Evolutionary conservation across 1,139 yeast species (phyloP).

Genomic region (Taphrina flavorubra): DNA sequence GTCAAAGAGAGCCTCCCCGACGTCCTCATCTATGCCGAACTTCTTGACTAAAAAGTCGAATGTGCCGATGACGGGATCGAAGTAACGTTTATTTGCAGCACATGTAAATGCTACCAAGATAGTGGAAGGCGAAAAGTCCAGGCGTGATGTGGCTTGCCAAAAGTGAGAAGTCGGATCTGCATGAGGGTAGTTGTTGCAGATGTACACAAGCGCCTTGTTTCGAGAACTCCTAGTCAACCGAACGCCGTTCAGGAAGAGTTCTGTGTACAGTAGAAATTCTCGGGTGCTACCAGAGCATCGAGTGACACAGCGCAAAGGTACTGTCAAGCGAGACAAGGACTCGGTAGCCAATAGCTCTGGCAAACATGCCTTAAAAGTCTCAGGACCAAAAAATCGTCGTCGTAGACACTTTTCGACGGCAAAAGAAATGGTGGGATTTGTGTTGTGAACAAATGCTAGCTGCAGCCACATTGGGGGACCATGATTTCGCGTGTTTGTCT

Average conservation of each 20-base stretch:
- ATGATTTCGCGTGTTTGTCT: background rate
- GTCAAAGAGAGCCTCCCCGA: constrained; percentile 17
- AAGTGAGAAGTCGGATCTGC: constrained; percentile 2
- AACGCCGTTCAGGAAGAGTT: constrained; percentile 19
- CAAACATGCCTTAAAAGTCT: constrained; percentile 16
- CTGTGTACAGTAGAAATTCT: constrained; percentile 12
- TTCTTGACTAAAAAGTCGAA: constrained; percentile 13
- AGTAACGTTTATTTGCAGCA: constrained; percentile 3
- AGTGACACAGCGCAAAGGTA: constrained; percentile 24
- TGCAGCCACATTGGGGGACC: constrained; percentile 38
- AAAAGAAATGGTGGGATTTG: constrained; percentile 25
- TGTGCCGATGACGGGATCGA: background rate
- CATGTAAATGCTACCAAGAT: constrained; percentile 17
- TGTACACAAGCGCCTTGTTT: constrained; percentile 25
- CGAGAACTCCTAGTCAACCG: constrained; percentile 9
- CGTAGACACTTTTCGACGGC: constrained; percentile 33
- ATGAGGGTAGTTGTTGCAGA: constrained; percentile 8
- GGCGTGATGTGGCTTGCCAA: background rate
- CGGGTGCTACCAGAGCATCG: background rate
- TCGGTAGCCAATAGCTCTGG: background rate
- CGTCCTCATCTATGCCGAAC: constrained; percentile 9
- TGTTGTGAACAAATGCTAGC: constrained; percentile 10
- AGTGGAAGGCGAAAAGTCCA: constrained; percentile 1
- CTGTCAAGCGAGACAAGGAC: constrained; percentile 7
- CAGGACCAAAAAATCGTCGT: constrained; percentile 31